A percentile compares a stretch with the other conserved stretches of the same genome.
Conservation (phyloP, 495 filamentous ascomycete genomes). For the Hypoxylon rickii region DNA sequence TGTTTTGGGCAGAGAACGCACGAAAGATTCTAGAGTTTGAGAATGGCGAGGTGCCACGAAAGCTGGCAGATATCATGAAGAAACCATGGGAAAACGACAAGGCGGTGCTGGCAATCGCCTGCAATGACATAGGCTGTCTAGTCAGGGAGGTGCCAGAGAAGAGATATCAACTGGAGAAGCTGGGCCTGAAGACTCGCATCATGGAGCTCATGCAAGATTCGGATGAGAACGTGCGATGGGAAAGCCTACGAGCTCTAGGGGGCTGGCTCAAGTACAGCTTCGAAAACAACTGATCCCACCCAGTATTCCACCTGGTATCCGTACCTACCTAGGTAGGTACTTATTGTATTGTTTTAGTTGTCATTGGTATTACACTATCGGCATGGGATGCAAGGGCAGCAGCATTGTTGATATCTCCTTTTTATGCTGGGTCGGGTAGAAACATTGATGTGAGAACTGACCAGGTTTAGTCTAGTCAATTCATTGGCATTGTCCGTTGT, state of each 20-base stretch:
- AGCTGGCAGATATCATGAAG: slow-evolving; percentile 83
- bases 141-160: slow-evolving; percentile 92
- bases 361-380: slow-evolving; percentile 9
- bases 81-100: slow-evolving; percentile 93
- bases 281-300: slow-evolving; percentile 57
- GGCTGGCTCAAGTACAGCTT: slow-evolving; percentile 94
- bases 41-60: slow-evolving; percentile 76
- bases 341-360: slow-evolving; percentile 24
- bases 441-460: slow-evolving; percentile 3
- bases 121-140: slow-evolving; percentile 87
- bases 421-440: slow-evolving; percentile 26
- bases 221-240: slow-evolving; percentile 92
- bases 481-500: not conserved
- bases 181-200: slow-evolving; percentile 87
- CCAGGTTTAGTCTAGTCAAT: slow-evolving; percentile 15
- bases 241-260: slow-evolving; percentile 89
- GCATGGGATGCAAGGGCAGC: slow-evolving; percentile 15
- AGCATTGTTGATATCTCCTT: slow-evolving; percentile 14
- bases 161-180: slow-evolving; percentile 77
- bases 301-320: not conserved
- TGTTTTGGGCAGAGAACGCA: slow-evolving; percentile 97
- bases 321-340: slow-evolving; percentile 14
- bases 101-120: slow-evolving; percentile 92
- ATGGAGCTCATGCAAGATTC: slow-evolving; percentile 95
- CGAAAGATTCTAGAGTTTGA: slow-evolving; percentile 84